Evolutionary conservation across 495 filamentous ascomycete genomes (phyloP).

Genomic region (Parathielavia hyrcaniae): DNA sequence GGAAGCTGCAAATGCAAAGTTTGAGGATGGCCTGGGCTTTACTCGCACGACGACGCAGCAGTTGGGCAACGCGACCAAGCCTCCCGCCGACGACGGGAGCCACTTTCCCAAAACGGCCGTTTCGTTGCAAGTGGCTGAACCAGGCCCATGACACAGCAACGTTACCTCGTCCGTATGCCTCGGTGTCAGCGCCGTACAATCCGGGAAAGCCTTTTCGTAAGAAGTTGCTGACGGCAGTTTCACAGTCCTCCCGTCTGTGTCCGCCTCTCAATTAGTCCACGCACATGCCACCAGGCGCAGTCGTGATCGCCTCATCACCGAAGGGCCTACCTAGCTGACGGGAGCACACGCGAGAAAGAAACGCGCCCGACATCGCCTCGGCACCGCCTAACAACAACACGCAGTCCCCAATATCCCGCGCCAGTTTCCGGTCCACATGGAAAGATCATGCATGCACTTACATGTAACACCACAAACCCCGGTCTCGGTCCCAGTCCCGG

Average conservation of each 20-base stretch:
- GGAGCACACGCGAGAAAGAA: no score
- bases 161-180: neutral
- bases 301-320: neutral
- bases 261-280: no score
- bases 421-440: no score
- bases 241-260: neutral
- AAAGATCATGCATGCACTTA: no score
- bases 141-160: neutral
- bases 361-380: no score
- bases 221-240: neutral
- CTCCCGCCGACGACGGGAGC: neutral
- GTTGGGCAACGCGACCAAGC: neutral
- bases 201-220: neutral
- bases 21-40: neutral
- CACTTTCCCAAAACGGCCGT: conserved; percentile 4
- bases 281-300: conserved; percentile 1
- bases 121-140: neutral
- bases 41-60: neutral
- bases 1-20: neutral
- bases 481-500: no score
- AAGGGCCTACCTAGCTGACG: neutral
- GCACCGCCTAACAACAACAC: no score
- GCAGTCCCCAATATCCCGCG: no score
- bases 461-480: no score
- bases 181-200: neutral